Evolutionary conservation across 164 flowering plant species (phyloP).

Genomic region (Brasenia schreberi): DNA sequence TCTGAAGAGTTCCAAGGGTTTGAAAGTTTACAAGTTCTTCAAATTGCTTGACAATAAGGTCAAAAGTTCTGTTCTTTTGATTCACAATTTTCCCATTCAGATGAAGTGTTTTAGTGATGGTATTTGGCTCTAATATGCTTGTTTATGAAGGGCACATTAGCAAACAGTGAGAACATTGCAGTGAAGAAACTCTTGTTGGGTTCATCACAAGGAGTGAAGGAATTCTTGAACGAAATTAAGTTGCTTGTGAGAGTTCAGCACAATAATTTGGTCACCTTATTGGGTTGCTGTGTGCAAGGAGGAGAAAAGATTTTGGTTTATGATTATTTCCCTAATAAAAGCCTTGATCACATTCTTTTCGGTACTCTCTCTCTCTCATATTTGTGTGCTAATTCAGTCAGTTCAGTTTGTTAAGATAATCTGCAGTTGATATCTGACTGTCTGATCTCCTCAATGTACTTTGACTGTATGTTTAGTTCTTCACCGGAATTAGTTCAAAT

Average conservation of each 20-base stretch:
- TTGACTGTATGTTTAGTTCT: no score
- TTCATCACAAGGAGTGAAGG: slow-evolving; percentile 14
- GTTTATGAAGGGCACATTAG: slow-evolving; percentile 9
- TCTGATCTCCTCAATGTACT: no score
- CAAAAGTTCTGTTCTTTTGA: no score
- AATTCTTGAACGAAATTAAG: slow-evolving; percentile 15
- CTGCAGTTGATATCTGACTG: no score
- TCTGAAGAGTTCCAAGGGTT: no score
- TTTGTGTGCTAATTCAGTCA: background rate
- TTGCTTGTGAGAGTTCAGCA: slow-evolving; percentile 13
- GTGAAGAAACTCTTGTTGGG: slow-evolving; percentile 13
- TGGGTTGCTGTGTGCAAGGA: slow-evolving; percentile 15
- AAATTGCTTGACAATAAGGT: no score
- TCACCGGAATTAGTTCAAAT: no score
- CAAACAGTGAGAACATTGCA: slow-evolving; percentile 13
- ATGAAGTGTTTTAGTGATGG: no score
- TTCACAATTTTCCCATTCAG: no score
- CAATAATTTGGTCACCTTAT: slow-evolving; percentile 15
- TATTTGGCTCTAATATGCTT: no score
- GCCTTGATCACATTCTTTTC: slow-evolving; percentile 14
- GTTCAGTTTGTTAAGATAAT: no score
- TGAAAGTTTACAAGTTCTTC: no score
- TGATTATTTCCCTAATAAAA: slow-evolving; percentile 15
- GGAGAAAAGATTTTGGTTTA: slow-evolving; percentile 15
- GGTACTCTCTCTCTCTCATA: slow-evolving; percentile 9